Conservation (phyloP, 2,329 filamentous ascomycete species). For the Pseudocercospora crystallina region DNA sequence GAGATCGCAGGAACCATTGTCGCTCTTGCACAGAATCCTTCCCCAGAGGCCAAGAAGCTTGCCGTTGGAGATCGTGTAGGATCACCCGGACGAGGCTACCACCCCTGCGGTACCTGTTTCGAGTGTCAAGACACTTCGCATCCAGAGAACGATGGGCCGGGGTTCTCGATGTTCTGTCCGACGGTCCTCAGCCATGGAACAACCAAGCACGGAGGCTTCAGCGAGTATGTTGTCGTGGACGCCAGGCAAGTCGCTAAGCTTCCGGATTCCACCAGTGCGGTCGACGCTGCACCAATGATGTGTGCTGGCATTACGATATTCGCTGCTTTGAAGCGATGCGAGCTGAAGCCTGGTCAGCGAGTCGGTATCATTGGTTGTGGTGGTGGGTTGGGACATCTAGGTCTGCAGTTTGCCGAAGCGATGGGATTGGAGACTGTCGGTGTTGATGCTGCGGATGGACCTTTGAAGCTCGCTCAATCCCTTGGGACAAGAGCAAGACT, state of each 20-base stretch:
- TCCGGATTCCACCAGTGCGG: conserved; percentile 51
- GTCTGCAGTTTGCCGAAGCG: conserved; percentile 53
- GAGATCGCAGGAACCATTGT: conserved; percentile 61
- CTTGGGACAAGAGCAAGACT: conserved; percentile 49
- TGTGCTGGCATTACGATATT: conserved; percentile 57
- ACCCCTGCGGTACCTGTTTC: conserved; percentile 53
- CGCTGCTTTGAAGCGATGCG: conserved; percentile 46
- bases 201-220: conserved; percentile 55
- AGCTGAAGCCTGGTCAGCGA: conserved; percentile 42
- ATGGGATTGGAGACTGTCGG: conserved; percentile 54
- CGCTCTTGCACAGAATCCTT: conserved; percentile 38
- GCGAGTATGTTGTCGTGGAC: conserved; percentile 57
- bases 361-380: conserved; percentile 48
- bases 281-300: conserved; percentile 56
- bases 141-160: too few relatives aligned
- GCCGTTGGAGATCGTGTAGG: conserved; percentile 57
- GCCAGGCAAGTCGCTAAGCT: conserved; percentile 46
- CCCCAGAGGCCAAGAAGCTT: conserved; percentile 41
- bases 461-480: conserved; percentile 48
- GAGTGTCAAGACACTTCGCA: conserved; percentile 23
- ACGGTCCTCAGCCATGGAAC: conserved; percentile 54
- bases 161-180: conserved; percentile 37
- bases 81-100: conserved; percentile 55
- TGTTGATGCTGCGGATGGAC: conserved; percentile 56
- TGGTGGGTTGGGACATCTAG: conserved; percentile 56